phyloP scores from a whole-genome alignment of 306 rosid genomes.

The Spatholobus suberectus region DNA sequence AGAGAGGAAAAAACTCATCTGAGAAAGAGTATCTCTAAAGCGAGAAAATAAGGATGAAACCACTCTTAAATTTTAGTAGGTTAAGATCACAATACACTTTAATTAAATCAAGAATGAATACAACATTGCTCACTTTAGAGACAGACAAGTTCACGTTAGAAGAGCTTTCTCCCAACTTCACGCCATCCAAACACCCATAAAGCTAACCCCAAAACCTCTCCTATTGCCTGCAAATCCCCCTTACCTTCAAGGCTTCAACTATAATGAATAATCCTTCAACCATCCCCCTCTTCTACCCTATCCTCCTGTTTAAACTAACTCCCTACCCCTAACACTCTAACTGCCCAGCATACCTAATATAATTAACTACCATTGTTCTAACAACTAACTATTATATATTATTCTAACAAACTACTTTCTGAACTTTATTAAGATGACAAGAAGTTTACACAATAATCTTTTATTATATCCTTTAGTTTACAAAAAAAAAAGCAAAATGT shows the following conservation, averaged over 20 bases:
- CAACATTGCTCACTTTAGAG: background rate
- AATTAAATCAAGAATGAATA: background rate
- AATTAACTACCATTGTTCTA: background rate
- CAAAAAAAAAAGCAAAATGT: background rate
- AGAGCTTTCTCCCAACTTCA: conserved; percentile 5
- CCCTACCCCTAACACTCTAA: background rate
- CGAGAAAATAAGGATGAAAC: background rate
- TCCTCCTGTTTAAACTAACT: background rate
- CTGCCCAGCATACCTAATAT: background rate
- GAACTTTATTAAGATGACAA: background rate
- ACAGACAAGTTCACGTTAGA: background rate
- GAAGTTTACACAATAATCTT: background rate
- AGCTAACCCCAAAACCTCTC: background rate
- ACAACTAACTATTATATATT: background rate
- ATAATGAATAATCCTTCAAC: conserved; percentile 20
- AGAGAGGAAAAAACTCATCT: background rate
- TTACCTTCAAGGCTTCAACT: background rate
- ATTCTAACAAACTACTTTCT: background rate
- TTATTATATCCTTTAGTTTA: background rate
- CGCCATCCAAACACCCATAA: background rate
- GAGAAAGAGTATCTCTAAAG: background rate
- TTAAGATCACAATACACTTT: background rate
- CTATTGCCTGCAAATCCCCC: conserved; percentile 1
- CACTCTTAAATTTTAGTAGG: background rate
- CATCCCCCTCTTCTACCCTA: background rate